Percentiles rank a stretch among this genome's conserved stretches.
Evolutionary conservation across 768 basidiomycete species (phyloP).

Genomic region (Agrocybe pediades): DNA sequence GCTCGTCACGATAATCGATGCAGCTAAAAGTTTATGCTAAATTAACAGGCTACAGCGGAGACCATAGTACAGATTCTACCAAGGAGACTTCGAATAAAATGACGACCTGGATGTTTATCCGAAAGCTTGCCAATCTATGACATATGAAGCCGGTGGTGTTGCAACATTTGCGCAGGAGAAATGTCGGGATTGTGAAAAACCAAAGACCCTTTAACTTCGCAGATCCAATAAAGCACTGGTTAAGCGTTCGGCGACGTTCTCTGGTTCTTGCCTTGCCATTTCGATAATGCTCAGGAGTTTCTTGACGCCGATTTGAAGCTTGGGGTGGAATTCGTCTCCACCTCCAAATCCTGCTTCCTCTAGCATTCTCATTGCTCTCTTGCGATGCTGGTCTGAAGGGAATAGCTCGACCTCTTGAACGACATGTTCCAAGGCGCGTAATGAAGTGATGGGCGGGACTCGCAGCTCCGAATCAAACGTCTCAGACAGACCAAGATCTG

Average conservation of each 20-base stretch:
- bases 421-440: constrained; percentile 74
- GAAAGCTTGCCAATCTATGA: no score
- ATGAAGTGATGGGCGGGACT: constrained; percentile 77
- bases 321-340: constrained; percentile 43
- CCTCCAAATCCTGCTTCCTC: constrained; percentile 69
- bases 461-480: constrained; percentile 86
- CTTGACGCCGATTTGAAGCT: constrained; percentile 88
- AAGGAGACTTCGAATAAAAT: no score
- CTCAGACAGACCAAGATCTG: constrained; percentile 87
- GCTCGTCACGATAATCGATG: no score
- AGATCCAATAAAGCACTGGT: constrained; percentile 64
- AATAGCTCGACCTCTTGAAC: constrained; percentile 83
- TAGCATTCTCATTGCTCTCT: constrained; percentile 64
- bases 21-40: no score
- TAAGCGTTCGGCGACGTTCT: constrained; percentile 74
- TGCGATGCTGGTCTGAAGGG: constrained; percentile 51
- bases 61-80: no score
- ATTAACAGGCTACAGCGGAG: no score
- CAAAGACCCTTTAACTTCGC: constrained; percentile 14
- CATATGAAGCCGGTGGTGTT: neutral
- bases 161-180: neutral
- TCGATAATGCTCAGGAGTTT: constrained; percentile 88
- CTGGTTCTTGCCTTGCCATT: constrained; percentile 96
- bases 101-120: no score
- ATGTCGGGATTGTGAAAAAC: neutral